Conservation (phyloP, 2,329 filamentous ascomycete species). For the Incumbomyces lentus region DNA sequence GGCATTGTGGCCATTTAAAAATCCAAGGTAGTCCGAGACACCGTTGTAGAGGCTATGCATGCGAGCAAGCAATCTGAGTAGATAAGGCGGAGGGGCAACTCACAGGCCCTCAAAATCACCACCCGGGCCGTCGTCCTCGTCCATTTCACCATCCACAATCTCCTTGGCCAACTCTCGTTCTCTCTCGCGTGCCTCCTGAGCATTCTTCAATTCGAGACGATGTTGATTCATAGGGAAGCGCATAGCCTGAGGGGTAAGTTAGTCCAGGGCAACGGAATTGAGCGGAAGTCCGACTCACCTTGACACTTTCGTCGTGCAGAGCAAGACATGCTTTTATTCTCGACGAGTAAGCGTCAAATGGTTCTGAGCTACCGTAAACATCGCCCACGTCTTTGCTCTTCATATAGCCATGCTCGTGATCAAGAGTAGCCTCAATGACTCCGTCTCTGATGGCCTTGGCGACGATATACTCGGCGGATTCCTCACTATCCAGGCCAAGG, state of each 20-base stretch:
- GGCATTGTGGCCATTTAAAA: no score
- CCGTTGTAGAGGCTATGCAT: no score
- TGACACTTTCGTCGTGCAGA: constrained; percentile 94
- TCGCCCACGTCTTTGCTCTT: constrained; percentile 96
- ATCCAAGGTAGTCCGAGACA: no score
- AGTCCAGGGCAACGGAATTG: background rate
- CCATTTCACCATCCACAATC: constrained; percentile 93
- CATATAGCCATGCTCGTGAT: constrained; percentile 94
- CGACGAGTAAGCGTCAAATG: constrained; percentile 94
- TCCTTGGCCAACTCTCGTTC: constrained; percentile 97
- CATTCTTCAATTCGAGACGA: constrained; percentile 90
- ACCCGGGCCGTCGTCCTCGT: constrained; percentile 79
- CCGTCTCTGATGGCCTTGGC: constrained; percentile 97
- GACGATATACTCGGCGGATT: constrained; percentile 97
- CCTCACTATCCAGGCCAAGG: constrained; percentile 83
- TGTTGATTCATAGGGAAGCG: constrained; percentile 99
- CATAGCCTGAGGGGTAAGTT: constrained; percentile 59
- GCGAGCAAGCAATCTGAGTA: no score
- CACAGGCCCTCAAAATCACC: constrained; percentile 96
- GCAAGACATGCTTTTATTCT: constrained; percentile 84
- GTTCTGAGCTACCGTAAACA: constrained; percentile 90
- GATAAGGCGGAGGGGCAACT: background rate
- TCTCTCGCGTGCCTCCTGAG: constrained; percentile 91
- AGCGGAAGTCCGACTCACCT: constrained; percentile 47
- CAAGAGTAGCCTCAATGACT: constrained; percentile 88